These are phyloP conservation scores for Phoma sp. DNA, from an alignment of 2,329 filamentous ascomycete species.

Conservation along the genomic window DNA sequence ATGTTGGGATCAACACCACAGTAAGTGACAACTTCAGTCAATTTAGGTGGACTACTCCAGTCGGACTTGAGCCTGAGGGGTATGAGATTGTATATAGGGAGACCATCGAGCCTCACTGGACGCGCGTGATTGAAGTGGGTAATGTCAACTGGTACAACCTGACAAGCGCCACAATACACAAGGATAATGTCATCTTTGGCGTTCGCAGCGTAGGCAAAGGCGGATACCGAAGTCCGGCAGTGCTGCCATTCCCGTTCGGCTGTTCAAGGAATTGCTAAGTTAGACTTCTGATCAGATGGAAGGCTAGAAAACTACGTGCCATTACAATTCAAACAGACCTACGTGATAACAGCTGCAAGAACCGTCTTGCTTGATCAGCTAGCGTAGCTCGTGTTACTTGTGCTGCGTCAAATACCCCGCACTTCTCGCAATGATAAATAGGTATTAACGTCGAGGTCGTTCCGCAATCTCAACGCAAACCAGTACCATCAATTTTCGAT, in stretches of 20 bases:
- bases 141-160: slow-evolving; percentile 47
- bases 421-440: too few relatives aligned
- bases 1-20: slow-evolving; percentile 56
- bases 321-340: too few relatives aligned
- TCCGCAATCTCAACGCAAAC: too few relatives aligned
- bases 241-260: slow-evolving; percentile 48
- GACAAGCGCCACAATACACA: slow-evolving; percentile 57
- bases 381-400: too few relatives aligned
- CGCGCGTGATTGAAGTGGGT: slow-evolving; percentile 56
- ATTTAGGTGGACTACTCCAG: slow-evolving; percentile 55
- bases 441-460: too few relatives aligned
- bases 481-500: too few relatives aligned
- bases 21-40: slow-evolving; percentile 56
- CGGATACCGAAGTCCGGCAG: slow-evolving; percentile 57
- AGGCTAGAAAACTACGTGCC: too few relatives aligned
- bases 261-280: slow-evolving; percentile 28
- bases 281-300: too few relatives aligned
- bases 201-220: slow-evolving; percentile 57
- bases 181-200: slow-evolving; percentile 64
- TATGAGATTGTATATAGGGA: slow-evolving; percentile 64
- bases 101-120: slow-evolving; percentile 59
- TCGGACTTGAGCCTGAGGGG: slow-evolving; percentile 50
- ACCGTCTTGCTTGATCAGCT: too few relatives aligned
- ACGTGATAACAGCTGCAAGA: too few relatives aligned
- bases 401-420: too few relatives aligned